Evolutionary conservation across 2,329 filamentous ascomycete genomes (phyloP).

Genomic region (Cryphonectria nitschkei): DNA sequence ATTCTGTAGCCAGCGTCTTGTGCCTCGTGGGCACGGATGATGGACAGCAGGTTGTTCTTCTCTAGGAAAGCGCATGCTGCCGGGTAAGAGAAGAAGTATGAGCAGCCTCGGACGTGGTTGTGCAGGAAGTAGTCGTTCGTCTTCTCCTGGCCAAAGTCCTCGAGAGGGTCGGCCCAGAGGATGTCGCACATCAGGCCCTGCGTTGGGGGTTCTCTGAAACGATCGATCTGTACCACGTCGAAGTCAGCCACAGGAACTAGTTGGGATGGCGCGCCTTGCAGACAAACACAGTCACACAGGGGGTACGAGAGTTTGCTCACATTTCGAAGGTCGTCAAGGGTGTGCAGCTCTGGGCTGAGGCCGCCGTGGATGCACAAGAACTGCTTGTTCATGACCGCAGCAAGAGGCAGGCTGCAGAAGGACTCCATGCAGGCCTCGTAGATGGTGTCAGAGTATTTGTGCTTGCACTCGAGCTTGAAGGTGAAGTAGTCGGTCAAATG

Average conservation of each 20-base stretch:
- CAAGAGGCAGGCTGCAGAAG: constrained; percentile 90
- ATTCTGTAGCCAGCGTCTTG: constrained; percentile 98
- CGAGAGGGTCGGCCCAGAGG: constrained; percentile 95
- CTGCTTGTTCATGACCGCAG: constrained; percentile 99
- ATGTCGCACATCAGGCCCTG: constrained; percentile 99
- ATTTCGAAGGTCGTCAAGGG: constrained; percentile 88
- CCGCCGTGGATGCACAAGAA: constrained; percentile 98
- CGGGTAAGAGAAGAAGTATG: constrained; percentile 99
- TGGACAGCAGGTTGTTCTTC: constrained; percentile 96
- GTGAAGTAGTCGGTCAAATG: constrained; percentile 99
- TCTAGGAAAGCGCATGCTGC: constrained; percentile 96
- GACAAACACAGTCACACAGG: neutral
- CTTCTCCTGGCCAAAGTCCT: constrained; percentile 99
- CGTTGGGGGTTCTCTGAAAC: constrained; percentile 95
- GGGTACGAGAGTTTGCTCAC: constrained; percentile 53
- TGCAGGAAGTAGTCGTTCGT: constrained; percentile 97
- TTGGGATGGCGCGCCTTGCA: neutral
- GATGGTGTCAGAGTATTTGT: constrained; percentile 96
- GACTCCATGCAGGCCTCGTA: constrained; percentile 99
- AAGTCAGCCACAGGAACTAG: constrained; percentile 26
- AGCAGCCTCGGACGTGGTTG: constrained; percentile 97
- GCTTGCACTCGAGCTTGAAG: constrained; percentile 99
- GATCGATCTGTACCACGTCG: constrained; percentile 71
- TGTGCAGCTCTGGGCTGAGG: constrained; percentile 93
- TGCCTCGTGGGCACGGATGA: constrained; percentile 97